These are phyloP conservation scores for Naegleria gruberi DNA, from an alignment of 208 protist genomes.

Conservation along the genomic window DNA sequence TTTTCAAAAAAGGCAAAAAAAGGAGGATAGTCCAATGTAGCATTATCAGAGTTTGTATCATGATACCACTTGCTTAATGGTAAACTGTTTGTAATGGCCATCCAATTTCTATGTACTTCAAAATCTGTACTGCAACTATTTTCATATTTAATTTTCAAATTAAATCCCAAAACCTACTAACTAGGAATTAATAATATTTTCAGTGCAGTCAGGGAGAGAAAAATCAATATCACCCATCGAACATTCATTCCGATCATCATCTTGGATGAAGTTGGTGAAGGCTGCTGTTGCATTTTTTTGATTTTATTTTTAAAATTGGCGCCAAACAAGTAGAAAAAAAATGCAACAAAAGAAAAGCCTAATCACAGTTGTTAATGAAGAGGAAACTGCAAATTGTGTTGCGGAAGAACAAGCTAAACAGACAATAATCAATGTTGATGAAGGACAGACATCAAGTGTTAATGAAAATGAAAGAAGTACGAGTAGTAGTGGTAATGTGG, in stretches of 20 bases:
- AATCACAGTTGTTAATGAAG: no score
- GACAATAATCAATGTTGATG: no score
- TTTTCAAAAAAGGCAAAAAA: constrained; percentile 80
- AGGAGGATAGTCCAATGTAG: constrained; percentile 82
- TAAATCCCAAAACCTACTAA: not conserved
- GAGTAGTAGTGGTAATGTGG: no score
- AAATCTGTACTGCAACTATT: constrained; percentile 62
- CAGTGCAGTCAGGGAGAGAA: not conserved
- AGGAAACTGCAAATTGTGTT: no score
- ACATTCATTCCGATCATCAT: no score
- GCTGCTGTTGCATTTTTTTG: no score
- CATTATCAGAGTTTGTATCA: constrained; percentile 20
- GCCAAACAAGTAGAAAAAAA: not conserved
- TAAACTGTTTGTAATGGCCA: constrained; percentile 67
- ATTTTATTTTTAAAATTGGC: not conserved
- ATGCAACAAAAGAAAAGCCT: not conserved
- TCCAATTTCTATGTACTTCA: constrained; percentile 81
- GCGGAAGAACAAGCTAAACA: no score
- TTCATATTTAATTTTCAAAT: not conserved
- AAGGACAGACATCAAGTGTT: no score
- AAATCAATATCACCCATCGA: not conserved
- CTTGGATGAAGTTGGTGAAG: no score
- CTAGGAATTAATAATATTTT: not conserved
- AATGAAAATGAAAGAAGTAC: no score
- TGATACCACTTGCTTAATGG: constrained; percentile 64